Evolutionary conservation across 129 eudicot species (phyloP).

Genomic region (Tagetes erecta): DNA sequence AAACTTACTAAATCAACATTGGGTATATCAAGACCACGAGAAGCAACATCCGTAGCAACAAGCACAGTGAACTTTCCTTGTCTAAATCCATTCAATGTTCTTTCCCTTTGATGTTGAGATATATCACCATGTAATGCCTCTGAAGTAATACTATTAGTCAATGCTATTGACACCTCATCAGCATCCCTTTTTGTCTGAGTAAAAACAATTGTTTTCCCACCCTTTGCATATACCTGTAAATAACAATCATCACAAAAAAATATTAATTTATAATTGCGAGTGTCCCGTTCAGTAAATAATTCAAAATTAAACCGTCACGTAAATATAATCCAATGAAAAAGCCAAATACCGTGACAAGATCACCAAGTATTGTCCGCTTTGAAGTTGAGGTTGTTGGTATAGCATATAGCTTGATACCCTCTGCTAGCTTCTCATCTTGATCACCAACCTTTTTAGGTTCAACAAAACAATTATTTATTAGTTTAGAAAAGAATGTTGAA

Average conservation of each 20-base stretch:
- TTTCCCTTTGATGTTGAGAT: conserved; percentile 96
- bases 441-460: conserved; percentile 77
- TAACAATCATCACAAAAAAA: conserved; percentile 7
- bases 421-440: conserved; percentile 92
- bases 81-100: conserved; percentile 87
- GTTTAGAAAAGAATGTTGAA: neutral
- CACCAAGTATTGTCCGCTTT: conserved; percentile 75
- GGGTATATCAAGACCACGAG: conserved; percentile 98
- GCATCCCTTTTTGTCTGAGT: conserved; percentile 98
- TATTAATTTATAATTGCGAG: neutral
- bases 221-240: conserved; percentile 90
- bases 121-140: conserved; percentile 98
- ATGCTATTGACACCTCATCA: conserved; percentile 86
- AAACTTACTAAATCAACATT: conserved; percentile 90
- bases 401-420: conserved; percentile 90
- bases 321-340: neutral
- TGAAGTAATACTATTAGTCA: conserved; percentile 82
- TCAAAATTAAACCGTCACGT: neutral
- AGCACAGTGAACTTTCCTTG: conserved; percentile 95
- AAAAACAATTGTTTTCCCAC: conserved; percentile 94
- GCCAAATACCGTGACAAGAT: conserved; percentile 73
- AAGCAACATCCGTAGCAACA: conserved; percentile 98
- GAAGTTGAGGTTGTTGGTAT: conserved; percentile 72
- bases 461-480: conserved; percentile 6
- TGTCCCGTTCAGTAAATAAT: neutral